Percentiles rank a stretch among this genome's conserved stretches.
Conservation (phyloP, 2,329 filamentous ascomycete genomes). For the Teratosphaeria destructans region DNA sequence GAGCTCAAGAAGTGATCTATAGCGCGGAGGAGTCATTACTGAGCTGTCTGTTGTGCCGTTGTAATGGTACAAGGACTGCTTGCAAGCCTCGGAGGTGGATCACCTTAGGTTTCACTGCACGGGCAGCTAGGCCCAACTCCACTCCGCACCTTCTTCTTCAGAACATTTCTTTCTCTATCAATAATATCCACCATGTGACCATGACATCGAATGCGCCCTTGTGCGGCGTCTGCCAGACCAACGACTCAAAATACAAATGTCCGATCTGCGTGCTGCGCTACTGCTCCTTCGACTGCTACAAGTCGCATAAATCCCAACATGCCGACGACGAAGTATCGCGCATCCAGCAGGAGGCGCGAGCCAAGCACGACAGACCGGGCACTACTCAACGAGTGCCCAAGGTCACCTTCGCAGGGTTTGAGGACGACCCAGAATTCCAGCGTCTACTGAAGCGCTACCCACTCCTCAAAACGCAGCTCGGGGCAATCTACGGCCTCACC, state of each 20-base stretch:
- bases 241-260: slow-evolving; percentile 42
- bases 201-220: slow-evolving; percentile 11
- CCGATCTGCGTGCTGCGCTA: slow-evolving; percentile 38
- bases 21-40: slow-evolving; percentile 21
- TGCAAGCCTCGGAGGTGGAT: slow-evolving; percentile 11
- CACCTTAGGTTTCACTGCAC: slow-evolving; percentile 3
- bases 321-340: slow-evolving; percentile 9
- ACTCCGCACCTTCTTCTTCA: neutral
- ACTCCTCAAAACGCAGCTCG: slow-evolving; percentile 23
- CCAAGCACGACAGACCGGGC: slow-evolving; percentile 11
- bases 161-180: neutral
- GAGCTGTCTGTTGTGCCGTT: neutral
- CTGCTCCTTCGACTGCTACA: slow-evolving; percentile 31
- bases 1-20: slow-evolving; percentile 19
- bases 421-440: slow-evolving; percentile 22
- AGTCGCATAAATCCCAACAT: slow-evolving; percentile 25
- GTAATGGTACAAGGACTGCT: neutral
- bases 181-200: slow-evolving; percentile 16
- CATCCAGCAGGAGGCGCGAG: neutral
- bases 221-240: slow-evolving; percentile 35
- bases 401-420: slow-evolving; percentile 22
- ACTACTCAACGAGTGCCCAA: slow-evolving; percentile 16
- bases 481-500: slow-evolving; percentile 25
- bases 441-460: slow-evolving; percentile 26
- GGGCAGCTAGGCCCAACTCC: neutral